phyloP scores from a whole-genome alignment of 2,329 filamentous ascomycete species.

The Fusarium sp. region DNA sequence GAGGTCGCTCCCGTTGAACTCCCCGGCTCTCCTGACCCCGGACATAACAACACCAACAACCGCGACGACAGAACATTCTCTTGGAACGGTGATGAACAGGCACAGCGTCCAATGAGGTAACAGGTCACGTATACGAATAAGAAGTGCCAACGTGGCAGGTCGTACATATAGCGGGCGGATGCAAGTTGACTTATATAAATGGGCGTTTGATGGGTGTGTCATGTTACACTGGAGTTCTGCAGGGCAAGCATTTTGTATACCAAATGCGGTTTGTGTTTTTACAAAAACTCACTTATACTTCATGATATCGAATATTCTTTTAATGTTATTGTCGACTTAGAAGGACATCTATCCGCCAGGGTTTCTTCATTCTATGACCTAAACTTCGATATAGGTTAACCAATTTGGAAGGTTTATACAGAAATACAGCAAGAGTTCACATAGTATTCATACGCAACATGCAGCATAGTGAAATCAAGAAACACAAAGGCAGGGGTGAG shows the following conservation, averaged over 20 bases:
- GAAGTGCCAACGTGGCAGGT: conserved; percentile 7
- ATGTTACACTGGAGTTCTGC: conserved; percentile 29
- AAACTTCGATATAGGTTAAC: background rate
- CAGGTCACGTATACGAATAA: background rate
- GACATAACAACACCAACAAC: conserved; percentile 37
- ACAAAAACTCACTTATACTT: conserved; percentile 7
- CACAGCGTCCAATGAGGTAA: conserved; percentile 44
- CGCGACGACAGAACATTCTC: conserved; percentile 42
- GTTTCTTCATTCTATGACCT: background rate
- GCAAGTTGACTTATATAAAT: conserved; percentile 6
- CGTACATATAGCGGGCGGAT: conserved; percentile 14
- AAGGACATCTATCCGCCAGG: background rate
- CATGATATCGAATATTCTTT: conserved; percentile 19
- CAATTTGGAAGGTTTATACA: background rate
- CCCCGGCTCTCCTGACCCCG: conserved; percentile 48
- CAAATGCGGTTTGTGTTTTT: conserved; percentile 14
- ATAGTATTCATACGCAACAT: background rate
- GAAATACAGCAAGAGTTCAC: background rate
- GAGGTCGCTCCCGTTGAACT: conserved; percentile 51
- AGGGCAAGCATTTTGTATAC: conserved; percentile 12
- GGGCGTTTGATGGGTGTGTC: conserved; percentile 21
- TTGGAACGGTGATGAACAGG: conserved; percentile 49
- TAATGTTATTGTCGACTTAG: conserved; percentile 4
- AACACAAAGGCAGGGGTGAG: background rate
- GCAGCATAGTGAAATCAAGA: background rate